Base-by-base conservation (phyloP, 2,329 filamentous ascomycete genomes). In the Hymenotorrendiella dingleyae region DNA sequence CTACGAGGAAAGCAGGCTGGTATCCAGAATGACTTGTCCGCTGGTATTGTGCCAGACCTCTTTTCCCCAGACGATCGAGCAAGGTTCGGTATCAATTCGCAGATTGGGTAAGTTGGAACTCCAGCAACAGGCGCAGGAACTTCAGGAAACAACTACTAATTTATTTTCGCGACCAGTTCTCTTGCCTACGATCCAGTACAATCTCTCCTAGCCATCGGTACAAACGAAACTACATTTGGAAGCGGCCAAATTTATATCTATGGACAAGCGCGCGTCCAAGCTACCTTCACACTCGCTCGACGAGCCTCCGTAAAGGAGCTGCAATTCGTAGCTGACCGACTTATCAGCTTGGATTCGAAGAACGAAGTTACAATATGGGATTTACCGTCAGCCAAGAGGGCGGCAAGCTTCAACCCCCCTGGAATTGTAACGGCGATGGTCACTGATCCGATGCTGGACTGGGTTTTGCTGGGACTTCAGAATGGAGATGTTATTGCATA, bases 131-230 rank as follows among this genome's bases (percentile, higher is more conserved):
- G n/a, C n/a, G n/a, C n/a, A n/a, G n/a, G n/a, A 30, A 8, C 21
- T 24, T 17, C 16, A 17, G 23, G 36, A 38, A 26, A 34, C 26
- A 41, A 28, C 19, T 37, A 36, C 40, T 52, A 45, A 47, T 37
- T 39, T 36, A 33, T 3, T 29, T 46, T 44, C 40, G 23, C 16
- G n/a, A 72, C 75, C 56, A 88, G 86, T 56, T 85, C 84, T 51
- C 69, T 97, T 52, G 85, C 89, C 47, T 97, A 94, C 68, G 90
- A 97, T 54, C 90, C 93, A 1, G 76, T 96, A 10, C 93, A 98
- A 62, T 95, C 90, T 21, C 80, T 98, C 44, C 74, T 98, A 39
- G 93, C 93, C 30, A 79, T 97, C 50, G 93, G 89, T 46, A 98
- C 93, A 30, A 86, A 81, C 61, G 85, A 94, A 65, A 88, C 84